Base-by-base conservation (phyloP, 257 asterid species). In the Plectranthus barbatus region DNA sequence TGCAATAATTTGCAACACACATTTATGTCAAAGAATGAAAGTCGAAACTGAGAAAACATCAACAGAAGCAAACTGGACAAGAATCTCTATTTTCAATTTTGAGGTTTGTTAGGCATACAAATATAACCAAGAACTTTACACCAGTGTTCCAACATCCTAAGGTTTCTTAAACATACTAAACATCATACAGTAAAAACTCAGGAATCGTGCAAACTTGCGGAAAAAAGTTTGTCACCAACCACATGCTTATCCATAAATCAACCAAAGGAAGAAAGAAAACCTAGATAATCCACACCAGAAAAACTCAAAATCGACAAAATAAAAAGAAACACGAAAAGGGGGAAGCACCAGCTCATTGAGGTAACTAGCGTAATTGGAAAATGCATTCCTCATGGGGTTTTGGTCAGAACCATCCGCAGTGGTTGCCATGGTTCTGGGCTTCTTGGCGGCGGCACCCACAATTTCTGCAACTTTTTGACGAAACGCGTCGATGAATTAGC, bases 281-380 rank as follows among this genome's bases (percentile, higher is more conserved):
- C 23, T n/a, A 44, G n/a, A 45, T 7, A 54, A 48, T n/a, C n/a
- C 6, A 8, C 17, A 5, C 6, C 11, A 49, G 45, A 63, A 42
- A 0, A 48, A 0, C 18, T 40, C 41, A 23, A 47, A 37, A 46
- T 41, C 18, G 26, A 54, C 29, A 13, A 21, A 12, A 51, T 11
- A 17, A 50, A 59, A 40, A 3, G 15, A 11, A 19, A 15, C 11
- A 23, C 4, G 3, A 10, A 48, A 6, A 49, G 45, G 31, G 47
- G 44, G 67, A 64, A 33, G 26, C 51, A 75, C 96, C 68, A 84
- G 87, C 69, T 82, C 74, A 57, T 84, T 88, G 64, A 88, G 91
- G 81, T 88, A 91, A 52, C 46, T 67, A 19, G 95, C 87, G 47
- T 92, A 86, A 49, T 72, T 55, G 23, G 95, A 45, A 67, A 92